Conservation (phyloP, 2,329 filamentous ascomycete species). For the Diaporthe vaccinii region DNA sequence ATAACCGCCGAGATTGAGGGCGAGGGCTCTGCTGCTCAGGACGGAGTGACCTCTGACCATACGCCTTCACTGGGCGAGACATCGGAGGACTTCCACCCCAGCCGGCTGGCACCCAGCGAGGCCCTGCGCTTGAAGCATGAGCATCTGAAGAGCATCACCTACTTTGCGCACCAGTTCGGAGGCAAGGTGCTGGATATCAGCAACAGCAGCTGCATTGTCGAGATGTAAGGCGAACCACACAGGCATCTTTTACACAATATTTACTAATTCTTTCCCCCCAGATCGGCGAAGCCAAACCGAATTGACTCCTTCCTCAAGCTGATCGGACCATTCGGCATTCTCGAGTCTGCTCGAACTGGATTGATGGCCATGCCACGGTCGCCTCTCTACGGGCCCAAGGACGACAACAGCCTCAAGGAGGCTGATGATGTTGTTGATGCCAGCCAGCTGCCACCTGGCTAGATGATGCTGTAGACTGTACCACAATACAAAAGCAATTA, state of each 20-base stretch:
- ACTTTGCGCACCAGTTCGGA: constrained; percentile 96
- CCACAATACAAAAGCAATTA: constrained; percentile 27
- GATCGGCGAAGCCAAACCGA: constrained; percentile 90
- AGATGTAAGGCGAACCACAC: constrained; percentile 78
- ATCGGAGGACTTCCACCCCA: constrained; percentile 86
- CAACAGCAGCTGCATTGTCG: constrained; percentile 98
- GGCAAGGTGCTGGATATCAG: constrained; percentile 98
- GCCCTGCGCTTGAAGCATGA: constrained; percentile 97
- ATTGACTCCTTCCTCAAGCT: constrained; percentile 99
- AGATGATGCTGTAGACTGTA: constrained; percentile 47
- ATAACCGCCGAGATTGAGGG: constrained; percentile 69
- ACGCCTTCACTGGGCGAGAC: constrained; percentile 58
- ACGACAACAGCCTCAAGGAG: constrained; percentile 80
- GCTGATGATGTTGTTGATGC: constrained; percentile 95
- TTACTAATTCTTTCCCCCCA: constrained; percentile 53
- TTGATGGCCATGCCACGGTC: constrained; percentile 97
- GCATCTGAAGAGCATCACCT: constrained; percentile 95
- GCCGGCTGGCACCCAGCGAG: constrained; percentile 86
- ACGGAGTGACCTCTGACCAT: constrained; percentile 50
- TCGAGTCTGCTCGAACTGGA: constrained; percentile 95
- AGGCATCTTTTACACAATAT: neutral
- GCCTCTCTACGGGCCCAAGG: constrained; percentile 81
- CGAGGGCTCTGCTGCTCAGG: constrained; percentile 53
- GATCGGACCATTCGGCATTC: constrained; percentile 92
- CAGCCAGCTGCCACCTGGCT: constrained; percentile 93